phyloP scores from a whole-genome alignment of 2,329 filamentous ascomycete genomes.

The Lachnellula cervina region DNA sequence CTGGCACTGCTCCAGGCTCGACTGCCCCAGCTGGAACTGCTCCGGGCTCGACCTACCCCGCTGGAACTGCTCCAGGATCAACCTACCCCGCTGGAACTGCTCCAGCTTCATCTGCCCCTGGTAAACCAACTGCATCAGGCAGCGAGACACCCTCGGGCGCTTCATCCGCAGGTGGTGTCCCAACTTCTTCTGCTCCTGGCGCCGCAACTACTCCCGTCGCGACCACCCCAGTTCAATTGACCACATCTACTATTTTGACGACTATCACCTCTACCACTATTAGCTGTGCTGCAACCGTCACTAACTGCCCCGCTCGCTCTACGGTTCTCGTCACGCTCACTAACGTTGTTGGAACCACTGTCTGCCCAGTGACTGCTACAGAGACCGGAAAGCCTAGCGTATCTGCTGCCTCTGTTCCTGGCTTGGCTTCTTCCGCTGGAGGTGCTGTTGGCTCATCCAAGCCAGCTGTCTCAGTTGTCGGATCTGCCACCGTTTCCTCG shows the following conservation, averaged over 20 bases:
- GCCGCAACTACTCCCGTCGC: too few species aligned
- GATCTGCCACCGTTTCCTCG: slow-evolving; percentile 14
- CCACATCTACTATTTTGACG: slow-evolving; percentile 44
- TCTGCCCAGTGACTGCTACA: slow-evolving; percentile 26
- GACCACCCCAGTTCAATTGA: slow-evolving; percentile 1
- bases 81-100: too few species aligned
- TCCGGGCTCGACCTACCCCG: too few species aligned
- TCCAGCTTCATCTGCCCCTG: too few species aligned
- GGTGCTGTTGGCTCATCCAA: slow-evolving; percentile 5
- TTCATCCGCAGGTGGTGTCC: too few species aligned
- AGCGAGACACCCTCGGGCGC: too few species aligned
- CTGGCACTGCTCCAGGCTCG: too few species aligned
- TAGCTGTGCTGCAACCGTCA: slow-evolving; percentile 41
- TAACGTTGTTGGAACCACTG: slow-evolving; percentile 19
- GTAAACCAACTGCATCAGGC: too few species aligned
- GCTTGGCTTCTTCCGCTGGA: not conserved
- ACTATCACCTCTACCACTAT: slow-evolving; percentile 47
- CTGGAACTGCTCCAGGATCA: too few species aligned
- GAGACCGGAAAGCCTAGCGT: not conserved
- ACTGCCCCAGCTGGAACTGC: too few species aligned
- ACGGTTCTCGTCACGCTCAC: slow-evolving; percentile 16
- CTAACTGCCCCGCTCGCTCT: slow-evolving; percentile 43
- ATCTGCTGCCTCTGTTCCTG: slow-evolving; percentile 4
- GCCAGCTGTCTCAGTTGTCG: slow-evolving; percentile 10
- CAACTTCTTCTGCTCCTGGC: too few species aligned